Base-by-base conservation (phyloP, 768 basidiomycete genomes). In the Aureoboletus auriporus region DNA sequence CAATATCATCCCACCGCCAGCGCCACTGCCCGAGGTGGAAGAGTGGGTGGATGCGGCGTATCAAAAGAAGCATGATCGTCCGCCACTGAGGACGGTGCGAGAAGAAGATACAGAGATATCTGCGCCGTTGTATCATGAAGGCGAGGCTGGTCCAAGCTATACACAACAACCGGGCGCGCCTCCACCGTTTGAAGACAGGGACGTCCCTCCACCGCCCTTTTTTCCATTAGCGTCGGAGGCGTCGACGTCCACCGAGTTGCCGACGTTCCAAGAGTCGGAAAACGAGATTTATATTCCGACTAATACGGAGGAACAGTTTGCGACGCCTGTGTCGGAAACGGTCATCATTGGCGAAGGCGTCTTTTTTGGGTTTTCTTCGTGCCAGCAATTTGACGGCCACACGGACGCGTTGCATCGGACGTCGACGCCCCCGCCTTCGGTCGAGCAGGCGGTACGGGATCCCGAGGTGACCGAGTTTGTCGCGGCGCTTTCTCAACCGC, bases 1-100 rank as follows among this genome's bases (percentile, higher is more conserved):
- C 52, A 73, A 74, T 37, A 79, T 92, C 37, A 73, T 90, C 41
- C 82, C 90, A 20, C 80, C 85, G 2, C 76, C 83, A 13, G 88
- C 90, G 0, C 84, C 84, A n/a, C 77, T 89, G 17, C 87, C 86
- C 6, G 82, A 90, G 61, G 80, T 87, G 5, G 84, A 85, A n/a
- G 76, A 74, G 46, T 78, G 79, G 45, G 67, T 89, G 17, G 87
- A 87, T 52, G 76, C 75, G 28, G 87, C 86, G 7, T 93, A 93
- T 65, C 82, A 80, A 58, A 93, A 93, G 74, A 93, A 93, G 63
- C 89, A 92, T 56, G 90, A 93, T 58, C 77, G 78, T 3, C 90
- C 90, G 7, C 90, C 90, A 2, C 64, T 75, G 4, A 79, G 72
- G 59, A 93, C 90, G 0, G 76, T 82, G 33, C 73, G 90, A 44